Evolutionary conservation across 352 stramenopile species (phyloP).

Genomic region (Phytopythium montanum): DNA sequence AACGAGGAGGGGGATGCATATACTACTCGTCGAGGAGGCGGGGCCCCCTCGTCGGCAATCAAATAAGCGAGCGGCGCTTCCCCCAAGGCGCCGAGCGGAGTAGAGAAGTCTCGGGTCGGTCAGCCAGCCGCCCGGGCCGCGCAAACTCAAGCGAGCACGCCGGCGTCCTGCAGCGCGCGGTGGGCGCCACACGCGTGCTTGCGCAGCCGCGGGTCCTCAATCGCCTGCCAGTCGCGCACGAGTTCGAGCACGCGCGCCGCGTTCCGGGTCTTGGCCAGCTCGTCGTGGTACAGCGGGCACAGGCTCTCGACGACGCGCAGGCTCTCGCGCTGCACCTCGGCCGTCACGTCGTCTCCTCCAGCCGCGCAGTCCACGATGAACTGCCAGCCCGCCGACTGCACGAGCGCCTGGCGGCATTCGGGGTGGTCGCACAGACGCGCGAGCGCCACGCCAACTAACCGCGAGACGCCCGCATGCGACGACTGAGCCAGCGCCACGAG

Average conservation of each 20-base stretch:
- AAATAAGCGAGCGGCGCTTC: constrained; percentile 3
- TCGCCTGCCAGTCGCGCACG: constrained; percentile 77
- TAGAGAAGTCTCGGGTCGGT: no score
- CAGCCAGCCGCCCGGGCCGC: no score
- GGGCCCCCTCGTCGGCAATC: not conserved
- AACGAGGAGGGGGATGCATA: constrained; percentile 5
- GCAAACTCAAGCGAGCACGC: constrained; percentile 60
- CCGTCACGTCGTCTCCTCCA: constrained; percentile 49
- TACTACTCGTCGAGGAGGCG: constrained; percentile 1
- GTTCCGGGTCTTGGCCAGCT: constrained; percentile 64
- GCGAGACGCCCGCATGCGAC: constrained; percentile 49
- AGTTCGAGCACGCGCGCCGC: constrained; percentile 57
- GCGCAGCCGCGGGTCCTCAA: constrained; percentile 80
- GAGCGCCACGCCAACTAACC: constrained; percentile 69
- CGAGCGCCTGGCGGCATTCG: constrained; percentile 78
- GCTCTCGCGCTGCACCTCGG: constrained; percentile 80
- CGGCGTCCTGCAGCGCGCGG: constrained; percentile 69
- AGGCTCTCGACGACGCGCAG: constrained; percentile 86
- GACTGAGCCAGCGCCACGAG: constrained; percentile 64
- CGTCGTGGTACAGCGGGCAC: constrained; percentile 77
- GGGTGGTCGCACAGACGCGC: constrained; percentile 81
- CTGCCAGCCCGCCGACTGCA: constrained; percentile 78
- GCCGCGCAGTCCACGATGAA: constrained; percentile 79
- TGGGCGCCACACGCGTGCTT: constrained; percentile 84
- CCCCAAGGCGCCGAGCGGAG: no score